These are phyloP conservation scores for Starmerella geochares DNA, from an alignment of 805 yeast genomes.

Conservation along the genomic window DNA sequence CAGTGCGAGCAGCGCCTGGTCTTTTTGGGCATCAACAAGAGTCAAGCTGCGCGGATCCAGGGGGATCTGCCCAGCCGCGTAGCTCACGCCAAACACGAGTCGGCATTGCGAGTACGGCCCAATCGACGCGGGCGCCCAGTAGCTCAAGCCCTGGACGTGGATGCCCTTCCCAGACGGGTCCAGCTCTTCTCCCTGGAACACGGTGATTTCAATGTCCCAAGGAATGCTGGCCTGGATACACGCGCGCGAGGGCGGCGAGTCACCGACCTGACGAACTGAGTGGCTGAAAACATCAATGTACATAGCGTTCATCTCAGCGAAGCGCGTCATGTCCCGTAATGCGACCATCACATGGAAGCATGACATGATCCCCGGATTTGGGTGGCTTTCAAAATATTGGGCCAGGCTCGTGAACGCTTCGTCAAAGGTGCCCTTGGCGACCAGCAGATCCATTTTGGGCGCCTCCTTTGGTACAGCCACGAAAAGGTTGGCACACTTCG, in stretches of 20 bases:
- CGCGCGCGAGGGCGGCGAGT: conserved; percentile 76
- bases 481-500: background rate
- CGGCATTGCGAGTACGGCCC: conserved; percentile 94
- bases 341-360: conserved; percentile 28
- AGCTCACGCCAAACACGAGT: conserved; percentile 41
- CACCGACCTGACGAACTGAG: conserved; percentile 29
- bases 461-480: background rate
- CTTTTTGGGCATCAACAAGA: conserved; percentile 29
- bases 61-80: conserved; percentile 88
- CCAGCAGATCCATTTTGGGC: background rate
- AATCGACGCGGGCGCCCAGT: conserved; percentile 97
- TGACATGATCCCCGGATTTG: background rate
- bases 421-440: conserved; percentile 10
- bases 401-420: conserved; percentile 10
- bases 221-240: conserved; percentile 60
- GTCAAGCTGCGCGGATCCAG: conserved; percentile 63
- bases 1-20: conserved; percentile 47
- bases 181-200: conserved; percentile 32
- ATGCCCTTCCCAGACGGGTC: conserved; percentile 41
- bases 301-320: conserved; percentile 48
- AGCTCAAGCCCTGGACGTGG: conserved; percentile 86
- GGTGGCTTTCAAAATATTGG: background rate
- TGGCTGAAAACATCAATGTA: conserved; percentile 48
- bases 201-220: conserved; percentile 48
- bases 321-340: conserved; percentile 54